Percentiles rank a stretch among this genome's conserved stretches.
Conservation (phyloP, 176 grass and related monocot genomes). For the Ananas comosus region DNA sequence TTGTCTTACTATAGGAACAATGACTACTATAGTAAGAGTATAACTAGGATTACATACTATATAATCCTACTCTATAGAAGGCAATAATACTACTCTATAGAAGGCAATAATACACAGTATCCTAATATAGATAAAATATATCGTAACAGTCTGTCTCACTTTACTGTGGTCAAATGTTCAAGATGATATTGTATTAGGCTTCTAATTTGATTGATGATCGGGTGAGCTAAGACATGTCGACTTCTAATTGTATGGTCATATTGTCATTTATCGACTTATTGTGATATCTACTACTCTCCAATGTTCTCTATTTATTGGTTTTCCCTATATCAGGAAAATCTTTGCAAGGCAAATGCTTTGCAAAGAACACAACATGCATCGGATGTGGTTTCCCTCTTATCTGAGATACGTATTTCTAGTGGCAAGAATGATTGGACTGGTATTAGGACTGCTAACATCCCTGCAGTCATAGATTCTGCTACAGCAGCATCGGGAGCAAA, state of each 20-base stretch:
- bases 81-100: too few relatives aligned
- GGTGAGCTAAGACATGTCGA: not conserved
- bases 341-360: conserved; percentile 92
- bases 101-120: too few relatives aligned
- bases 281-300: not conserved
- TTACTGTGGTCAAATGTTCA: not conserved
- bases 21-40: too few relatives aligned
- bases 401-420: conserved; percentile 91
- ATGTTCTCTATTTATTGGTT: conserved; percentile 10
- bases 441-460: conserved; percentile 86
- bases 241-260: not conserved
- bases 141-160: not conserved
- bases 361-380: conserved; percentile 96
- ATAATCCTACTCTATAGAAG: too few relatives aligned
- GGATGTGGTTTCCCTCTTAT: conserved; percentile 98
- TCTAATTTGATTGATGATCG: not conserved
- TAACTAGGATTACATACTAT: too few relatives aligned
- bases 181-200: not conserved
- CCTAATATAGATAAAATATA: too few relatives aligned
- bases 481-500: conserved; percentile 94
- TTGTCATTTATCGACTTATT: not conserved
- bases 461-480: conserved; percentile 94
- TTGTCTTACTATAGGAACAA: too few relatives aligned
- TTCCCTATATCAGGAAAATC: conserved; percentile 60
- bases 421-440: conserved; percentile 99